phyloP scores from a whole-genome alignment of 2,329 filamentous ascomycete species.

The Aspergillus flavus region DNA sequence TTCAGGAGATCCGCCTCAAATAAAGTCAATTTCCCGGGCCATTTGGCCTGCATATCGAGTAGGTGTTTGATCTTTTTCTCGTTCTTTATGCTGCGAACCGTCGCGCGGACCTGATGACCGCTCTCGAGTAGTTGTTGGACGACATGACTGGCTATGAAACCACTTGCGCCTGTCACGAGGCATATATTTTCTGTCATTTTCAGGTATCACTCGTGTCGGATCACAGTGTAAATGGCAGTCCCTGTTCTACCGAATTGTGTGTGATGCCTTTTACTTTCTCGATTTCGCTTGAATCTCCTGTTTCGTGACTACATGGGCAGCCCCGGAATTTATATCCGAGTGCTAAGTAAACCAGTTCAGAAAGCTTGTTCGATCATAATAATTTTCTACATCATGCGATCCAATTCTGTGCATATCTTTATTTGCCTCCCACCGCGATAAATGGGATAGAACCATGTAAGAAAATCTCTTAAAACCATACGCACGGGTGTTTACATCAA shows the following conservation, averaged over 20 bases:
- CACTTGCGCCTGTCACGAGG: constrained; percentile 23
- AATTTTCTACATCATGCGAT: not conserved
- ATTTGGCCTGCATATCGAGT: constrained; percentile 19
- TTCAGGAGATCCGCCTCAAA: constrained; percentile 35
- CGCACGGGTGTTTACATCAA: not conserved
- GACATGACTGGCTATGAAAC: constrained; percentile 21
- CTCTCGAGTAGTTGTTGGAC: constrained; percentile 22
- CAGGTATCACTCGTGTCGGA: no score
- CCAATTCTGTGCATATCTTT: not conserved
- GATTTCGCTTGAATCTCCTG: no score
- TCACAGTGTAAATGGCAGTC: no score
- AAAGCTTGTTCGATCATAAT: no score
- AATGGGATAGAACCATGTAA: not conserved
- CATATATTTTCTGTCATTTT: no score
- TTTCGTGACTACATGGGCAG: no score
- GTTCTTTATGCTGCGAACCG: constrained; percentile 20
- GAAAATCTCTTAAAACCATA: not conserved
- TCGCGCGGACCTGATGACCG: constrained; percentile 16
- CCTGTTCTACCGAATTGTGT: no score
- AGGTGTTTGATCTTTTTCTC: constrained; percentile 20
- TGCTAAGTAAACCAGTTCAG: no score
- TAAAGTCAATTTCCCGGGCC: constrained; percentile 21
- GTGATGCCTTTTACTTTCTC: no score
- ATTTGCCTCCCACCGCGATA: not conserved
- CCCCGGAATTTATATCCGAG: no score